A percentile compares a stretch with the other conserved stretches of the same genome.
phyloP scores from a whole-genome alignment of 2,329 filamentous ascomycete species.

The Hypomyces perniciosus region DNA sequence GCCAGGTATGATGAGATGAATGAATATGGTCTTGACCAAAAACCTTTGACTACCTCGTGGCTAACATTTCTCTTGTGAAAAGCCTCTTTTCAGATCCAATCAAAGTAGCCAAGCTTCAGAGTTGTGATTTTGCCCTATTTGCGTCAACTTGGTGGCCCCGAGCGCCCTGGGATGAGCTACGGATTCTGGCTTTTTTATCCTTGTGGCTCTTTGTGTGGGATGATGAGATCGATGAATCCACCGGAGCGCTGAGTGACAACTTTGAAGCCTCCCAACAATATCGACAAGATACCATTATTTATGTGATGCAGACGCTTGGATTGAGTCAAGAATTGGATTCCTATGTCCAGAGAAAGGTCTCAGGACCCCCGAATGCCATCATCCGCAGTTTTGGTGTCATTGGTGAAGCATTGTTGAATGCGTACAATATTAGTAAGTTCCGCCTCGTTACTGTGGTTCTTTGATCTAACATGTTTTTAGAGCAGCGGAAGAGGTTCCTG shows the following conservation, averaged over 20 bases:
- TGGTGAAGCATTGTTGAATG: background rate
- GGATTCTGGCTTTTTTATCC: background rate
- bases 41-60: too few species aligned
- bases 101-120: too few species aligned
- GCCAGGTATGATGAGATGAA: too few species aligned
- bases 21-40: too few species aligned
- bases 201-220: constrained; percentile 5
- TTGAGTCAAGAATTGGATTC: background rate
- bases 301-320: background rate
- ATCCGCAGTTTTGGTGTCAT: background rate
- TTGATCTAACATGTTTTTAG: background rate
- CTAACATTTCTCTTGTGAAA: too few species aligned
- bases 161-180: background rate
- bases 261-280: background rate
- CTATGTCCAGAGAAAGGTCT: background rate
- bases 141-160: background rate
- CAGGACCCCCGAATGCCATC: background rate
- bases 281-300: background rate
- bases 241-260: background rate
- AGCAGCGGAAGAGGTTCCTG: too few species aligned
- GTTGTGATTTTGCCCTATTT: background rate
- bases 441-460: background rate
- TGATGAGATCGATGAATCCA: constrained; percentile 5
- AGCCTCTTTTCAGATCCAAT: too few species aligned
- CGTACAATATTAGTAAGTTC: background rate